Base-by-base conservation (phyloP, 306 rosid genomes). In the Prosopis cineraria region DNA sequence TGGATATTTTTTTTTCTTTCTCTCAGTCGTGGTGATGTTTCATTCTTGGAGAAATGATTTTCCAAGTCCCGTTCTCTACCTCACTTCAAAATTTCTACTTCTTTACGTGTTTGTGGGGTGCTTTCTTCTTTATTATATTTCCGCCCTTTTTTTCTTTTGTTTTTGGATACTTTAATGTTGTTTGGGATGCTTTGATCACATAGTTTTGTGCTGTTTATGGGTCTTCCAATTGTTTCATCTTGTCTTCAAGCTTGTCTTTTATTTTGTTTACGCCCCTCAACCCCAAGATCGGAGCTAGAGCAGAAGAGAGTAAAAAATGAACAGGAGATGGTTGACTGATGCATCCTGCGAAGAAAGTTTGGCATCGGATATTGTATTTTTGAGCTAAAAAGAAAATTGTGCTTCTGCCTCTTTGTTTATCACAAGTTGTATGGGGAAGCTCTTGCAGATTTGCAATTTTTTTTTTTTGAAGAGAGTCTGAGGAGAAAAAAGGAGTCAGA, bases 321-420 rank as follows among this genome's bases (percentile, higher is more conserved):
- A 84, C 82, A 6, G 40, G 56, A 60, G 58, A 77, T 43, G 64
- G 68, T 68, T 77, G 72, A 62, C 68, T 77, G 78, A n/a, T 75
- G 58, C 41, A 52, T 75, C 77, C 67, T 73, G 22, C 68, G 83
- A 30, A 44, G 39, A 73, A 82, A 74, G 34, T 30, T 17, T 81
- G 81, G 33, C 72, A 47, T 69, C 31, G 55, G 52, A 73, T 67
- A 63, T 68, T 50, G 10, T 70, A 45, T 70, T 45, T 44, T 71
- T 70, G 27, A 41, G 64, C 45, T 4, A 13, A 84, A 70, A 41
- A 30, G 7, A 10, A 39, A 65, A 10, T 29, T 20, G 10, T 25
- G 41, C 68, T 67, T 27, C 6, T 66, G 67, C 71, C 60, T 71
- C 68, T 59, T 66, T 53, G 63, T 76, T 73, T 78, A 62, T 72